Conservation (phyloP, 805 yeast species). For the Suhomyces vadensis region DNA sequence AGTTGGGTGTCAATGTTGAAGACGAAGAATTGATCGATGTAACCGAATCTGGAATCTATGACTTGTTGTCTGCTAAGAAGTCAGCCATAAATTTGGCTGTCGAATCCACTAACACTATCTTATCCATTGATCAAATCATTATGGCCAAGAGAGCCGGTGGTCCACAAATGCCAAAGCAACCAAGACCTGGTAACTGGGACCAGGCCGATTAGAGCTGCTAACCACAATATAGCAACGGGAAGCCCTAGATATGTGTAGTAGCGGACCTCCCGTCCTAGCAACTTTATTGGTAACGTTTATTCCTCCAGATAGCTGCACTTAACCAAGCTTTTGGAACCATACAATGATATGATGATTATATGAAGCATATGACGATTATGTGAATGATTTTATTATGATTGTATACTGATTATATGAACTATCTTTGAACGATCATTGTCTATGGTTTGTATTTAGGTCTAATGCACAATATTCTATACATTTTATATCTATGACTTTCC, state of each 20-base stretch:
- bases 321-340: too few relatives aligned
- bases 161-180: slow-evolving; percentile 83
- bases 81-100: slow-evolving; percentile 93
- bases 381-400: too few relatives aligned
- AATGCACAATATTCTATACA: slow-evolving; percentile 25
- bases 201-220: slow-evolving; percentile 64
- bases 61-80: slow-evolving; percentile 74
- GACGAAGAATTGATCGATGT: slow-evolving; percentile 71
- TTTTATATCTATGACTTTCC: slow-evolving; percentile 21
- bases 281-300: too few relatives aligned
- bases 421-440: too few relatives aligned
- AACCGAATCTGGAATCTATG: slow-evolving; percentile 67
- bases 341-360: too few relatives aligned
- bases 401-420: too few relatives aligned
- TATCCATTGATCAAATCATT: slow-evolving; percentile 93
- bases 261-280: background rate
- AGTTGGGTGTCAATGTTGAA: slow-evolving; percentile 81
- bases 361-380: too few relatives aligned
- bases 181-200: slow-evolving; percentile 94
- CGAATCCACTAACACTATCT: slow-evolving; percentile 88
- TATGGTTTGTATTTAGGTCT: too few relatives aligned
- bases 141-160: slow-evolving; percentile 99
- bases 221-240: background rate
- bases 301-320: too few relatives aligned
- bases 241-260: background rate